A percentile compares a stretch with the other conserved stretches of the same genome.
phyloP scores from a whole-genome alignment of 1,139 yeast genomes.

The Candida smagusa region DNA sequence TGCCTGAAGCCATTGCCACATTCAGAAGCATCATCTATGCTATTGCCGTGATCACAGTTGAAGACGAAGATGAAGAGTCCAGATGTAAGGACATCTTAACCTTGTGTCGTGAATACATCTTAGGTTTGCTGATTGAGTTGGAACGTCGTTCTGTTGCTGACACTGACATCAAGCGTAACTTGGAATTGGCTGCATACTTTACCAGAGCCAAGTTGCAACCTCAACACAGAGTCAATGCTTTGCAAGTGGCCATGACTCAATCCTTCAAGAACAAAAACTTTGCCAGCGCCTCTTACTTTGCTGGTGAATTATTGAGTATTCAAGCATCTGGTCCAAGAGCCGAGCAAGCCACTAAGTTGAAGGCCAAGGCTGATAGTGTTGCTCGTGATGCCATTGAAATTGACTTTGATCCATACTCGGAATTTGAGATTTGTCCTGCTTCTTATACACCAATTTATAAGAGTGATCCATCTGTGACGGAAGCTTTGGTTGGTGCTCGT shows the following conservation, averaged over 20 bases:
- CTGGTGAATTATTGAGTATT: slow-evolving; percentile 72
- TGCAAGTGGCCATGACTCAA: slow-evolving; percentile 94
- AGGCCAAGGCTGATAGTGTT: slow-evolving; percentile 71
- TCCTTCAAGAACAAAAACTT: slow-evolving; percentile 84
- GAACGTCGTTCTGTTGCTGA: slow-evolving; percentile 78
- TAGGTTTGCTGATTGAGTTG: slow-evolving; percentile 88
- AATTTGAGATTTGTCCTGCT: slow-evolving; percentile 85
- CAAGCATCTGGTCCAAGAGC: slow-evolving; percentile 74
- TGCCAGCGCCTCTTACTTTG: slow-evolving; percentile 88
- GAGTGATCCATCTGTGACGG: slow-evolving; percentile 65
- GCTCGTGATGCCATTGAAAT: slow-evolving; percentile 86
- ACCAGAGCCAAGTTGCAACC: slow-evolving; percentile 80
- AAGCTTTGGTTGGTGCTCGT: slow-evolving; percentile 89
- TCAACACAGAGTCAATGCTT: slow-evolving; percentile 80
- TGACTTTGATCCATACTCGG: slow-evolving; percentile 90
- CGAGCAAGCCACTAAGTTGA: slow-evolving; percentile 83
- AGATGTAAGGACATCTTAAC: slow-evolving; percentile 70
- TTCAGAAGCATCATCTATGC: slow-evolving; percentile 82
- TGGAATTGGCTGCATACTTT: slow-evolving; percentile 95
- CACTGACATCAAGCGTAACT: slow-evolving; percentile 72
- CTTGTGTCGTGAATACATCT: slow-evolving; percentile 83
- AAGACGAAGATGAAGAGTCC: slow-evolving; percentile 68
- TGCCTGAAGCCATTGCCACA: slow-evolving; percentile 71
- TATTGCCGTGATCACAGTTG: slow-evolving; percentile 68
- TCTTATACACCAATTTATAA: slow-evolving; percentile 86